Percentiles rank a stretch among this genome's conserved stretches.
Conservation (phyloP, 1,139 yeast genomes). For the Yarrowia galli region DNA sequence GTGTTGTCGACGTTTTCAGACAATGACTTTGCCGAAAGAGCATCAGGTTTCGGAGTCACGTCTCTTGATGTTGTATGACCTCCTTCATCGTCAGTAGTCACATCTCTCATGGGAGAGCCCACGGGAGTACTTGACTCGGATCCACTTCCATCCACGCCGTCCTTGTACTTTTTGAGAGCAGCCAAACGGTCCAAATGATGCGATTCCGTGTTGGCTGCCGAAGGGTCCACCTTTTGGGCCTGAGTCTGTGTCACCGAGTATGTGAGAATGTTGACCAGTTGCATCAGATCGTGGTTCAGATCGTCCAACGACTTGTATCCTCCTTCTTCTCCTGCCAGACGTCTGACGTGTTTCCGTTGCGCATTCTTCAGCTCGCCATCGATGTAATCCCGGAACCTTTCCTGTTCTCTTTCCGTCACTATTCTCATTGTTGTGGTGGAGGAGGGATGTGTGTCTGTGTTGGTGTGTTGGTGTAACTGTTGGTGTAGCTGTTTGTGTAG, state of each 20-base stretch:
- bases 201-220: background rate
- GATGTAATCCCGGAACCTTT: conserved; percentile 29
- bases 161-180: conserved; percentile 26
- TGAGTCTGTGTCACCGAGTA: conserved; percentile 29
- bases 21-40: background rate
- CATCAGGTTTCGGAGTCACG: background rate
- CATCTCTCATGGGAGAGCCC: conserved; percentile 12
- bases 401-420: conserved; percentile 28
- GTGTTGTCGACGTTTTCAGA: conserved; percentile 12
- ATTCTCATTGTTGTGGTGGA: conserved; percentile 31
- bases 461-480: background rate
- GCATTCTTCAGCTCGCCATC: conserved; percentile 14
- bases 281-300: background rate
- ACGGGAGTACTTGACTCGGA: conserved; percentile 12
- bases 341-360: conserved; percentile 42
- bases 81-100: background rate
- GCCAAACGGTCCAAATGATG: conserved; percentile 25
- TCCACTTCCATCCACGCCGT: conserved; percentile 7
- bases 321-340: conserved; percentile 10
- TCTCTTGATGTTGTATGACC: background rate
- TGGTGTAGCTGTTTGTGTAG: background rate
- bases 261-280: conserved; percentile 10
- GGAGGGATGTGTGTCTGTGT: background rate
- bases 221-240: conserved; percentile 12
- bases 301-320: conserved; percentile 2